phyloP scores from a whole-genome alignment of 768 basidiomycete species.

The Tephrocybe sp. region DNA sequence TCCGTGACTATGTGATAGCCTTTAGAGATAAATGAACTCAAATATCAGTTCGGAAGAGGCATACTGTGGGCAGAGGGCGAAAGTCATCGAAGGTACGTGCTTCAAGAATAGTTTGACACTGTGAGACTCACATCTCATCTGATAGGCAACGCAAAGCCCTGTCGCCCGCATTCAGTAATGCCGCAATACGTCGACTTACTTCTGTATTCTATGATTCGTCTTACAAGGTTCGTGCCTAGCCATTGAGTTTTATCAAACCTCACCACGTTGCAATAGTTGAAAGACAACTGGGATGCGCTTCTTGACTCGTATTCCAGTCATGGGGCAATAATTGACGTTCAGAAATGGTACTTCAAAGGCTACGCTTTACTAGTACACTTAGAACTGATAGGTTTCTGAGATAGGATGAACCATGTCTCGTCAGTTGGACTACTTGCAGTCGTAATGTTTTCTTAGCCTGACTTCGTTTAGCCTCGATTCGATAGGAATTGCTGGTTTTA shows the following conservation, averaged over 20 bases:
- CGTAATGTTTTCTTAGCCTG: not conserved
- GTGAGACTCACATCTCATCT: too few relatives aligned
- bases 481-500: slow-evolving; percentile 58
- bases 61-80: slow-evolving; percentile 43
- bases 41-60: slow-evolving; percentile 35
- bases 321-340: slow-evolving; percentile 45
- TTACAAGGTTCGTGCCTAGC: slow-evolving; percentile 38
- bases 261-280: slow-evolving; percentile 22
- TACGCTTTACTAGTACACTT: slow-evolving; percentile 33
- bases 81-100: slow-evolving; percentile 41
- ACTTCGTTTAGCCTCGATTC: slow-evolving; percentile 44
- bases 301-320: slow-evolving; percentile 29
- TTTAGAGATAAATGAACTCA: not conserved
- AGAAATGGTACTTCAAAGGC: slow-evolving; percentile 40
- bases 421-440: slow-evolving; percentile 16
- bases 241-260: not conserved
- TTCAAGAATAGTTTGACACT: too few relatives aligned
- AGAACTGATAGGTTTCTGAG: slow-evolving; percentile 6
- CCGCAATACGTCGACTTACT: slow-evolving; percentile 44
- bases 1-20: not conserved
- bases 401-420: slow-evolving; percentile 47
- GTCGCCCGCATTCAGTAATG: slow-evolving; percentile 51
- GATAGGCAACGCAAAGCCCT: slow-evolving; percentile 47
- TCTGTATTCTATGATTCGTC: slow-evolving; percentile 49
- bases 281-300: slow-evolving; percentile 23